A percentile compares a stretch with the other conserved stretches of the same genome.
Conservation (phyloP, 108 stramenopile species). For the Skeletonema tropicum region DNA sequence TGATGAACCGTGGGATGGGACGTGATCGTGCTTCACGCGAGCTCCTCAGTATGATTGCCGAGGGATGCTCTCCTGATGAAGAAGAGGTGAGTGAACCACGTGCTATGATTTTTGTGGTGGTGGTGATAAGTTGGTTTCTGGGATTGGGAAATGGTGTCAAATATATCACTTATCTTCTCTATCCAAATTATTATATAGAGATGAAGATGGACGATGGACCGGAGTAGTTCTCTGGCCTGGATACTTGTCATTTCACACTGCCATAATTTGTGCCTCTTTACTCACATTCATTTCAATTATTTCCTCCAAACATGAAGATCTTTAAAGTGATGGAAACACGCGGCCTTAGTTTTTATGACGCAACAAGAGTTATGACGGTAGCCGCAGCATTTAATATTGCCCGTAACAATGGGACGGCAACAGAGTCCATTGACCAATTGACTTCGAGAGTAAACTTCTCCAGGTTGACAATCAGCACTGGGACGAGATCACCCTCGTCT, state of each 20-base stretch:
- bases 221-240: too few species aligned
- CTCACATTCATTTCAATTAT: not conserved
- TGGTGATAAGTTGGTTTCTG: not conserved
- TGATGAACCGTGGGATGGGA: constrained; percentile 60
- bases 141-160: not conserved
- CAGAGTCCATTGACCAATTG: constrained; percentile 60
- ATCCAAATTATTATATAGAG: too few species aligned
- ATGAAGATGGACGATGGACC: not conserved
- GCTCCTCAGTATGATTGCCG: constrained; percentile 52
- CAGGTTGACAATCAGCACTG: constrained; percentile 12
- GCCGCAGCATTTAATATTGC: constrained; percentile 54
- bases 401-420: not conserved
- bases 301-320: constrained; percentile 38
- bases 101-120: not conserved
- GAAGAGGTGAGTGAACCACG: constrained; percentile 57
- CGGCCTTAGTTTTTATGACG: constrained; percentile 63
- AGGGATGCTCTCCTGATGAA: constrained; percentile 57
- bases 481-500: constrained; percentile 28
- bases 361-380: constrained; percentile 62
- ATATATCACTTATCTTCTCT: too few species aligned
- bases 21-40: constrained; percentile 57
- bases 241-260: not conserved
- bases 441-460: constrained; percentile 43
- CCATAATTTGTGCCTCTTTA: not conserved
- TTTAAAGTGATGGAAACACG: constrained; percentile 61